Percentiles rank a stretch among this genome's conserved stretches.
These are phyloP conservation scores for Leccinellum luteum DNA, from an alignment of 768 basidiomycete species.

Conservation along the genomic window DNA sequence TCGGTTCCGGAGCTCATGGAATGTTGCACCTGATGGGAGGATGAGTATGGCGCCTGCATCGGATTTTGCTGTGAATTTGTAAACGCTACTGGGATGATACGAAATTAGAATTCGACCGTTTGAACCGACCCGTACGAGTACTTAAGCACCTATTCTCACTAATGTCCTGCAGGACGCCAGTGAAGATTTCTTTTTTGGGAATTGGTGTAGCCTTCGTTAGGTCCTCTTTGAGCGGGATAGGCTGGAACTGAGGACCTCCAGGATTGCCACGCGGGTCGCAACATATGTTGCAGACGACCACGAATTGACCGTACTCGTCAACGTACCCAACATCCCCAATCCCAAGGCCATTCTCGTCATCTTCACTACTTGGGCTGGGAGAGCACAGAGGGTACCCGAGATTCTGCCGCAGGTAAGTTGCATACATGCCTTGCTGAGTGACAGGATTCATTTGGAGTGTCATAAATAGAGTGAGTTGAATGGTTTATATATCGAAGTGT, in stretches of 20 bases:
- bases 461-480: background rate
- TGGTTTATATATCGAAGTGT: background rate
- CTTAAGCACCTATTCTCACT: background rate
- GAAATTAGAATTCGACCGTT: background rate
- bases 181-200: background rate
- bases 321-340: constrained; percentile 37
- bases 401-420: constrained; percentile 9
- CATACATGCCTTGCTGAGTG: constrained; percentile 7
- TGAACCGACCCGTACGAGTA: too few relatives aligned
- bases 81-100: background rate
- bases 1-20: background rate
- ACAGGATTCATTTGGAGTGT: background rate
- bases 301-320: constrained; percentile 25
- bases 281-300: constrained; percentile 33
- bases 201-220: background rate
- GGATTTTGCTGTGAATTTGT: background rate
- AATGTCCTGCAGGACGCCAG: background rate
- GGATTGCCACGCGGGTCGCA: background rate
- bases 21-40: constrained; percentile 2
- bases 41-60: constrained; percentile 4
- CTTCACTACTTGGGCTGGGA: constrained; percentile 24
- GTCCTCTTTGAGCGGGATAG: background rate
- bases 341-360: constrained; percentile 24
- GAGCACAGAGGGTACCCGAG: constrained; percentile 31
- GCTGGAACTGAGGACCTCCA: background rate